Base-by-base conservation (phyloP, 768 basidiomycete species). In the Goffeauzyma gilvescens region DNA sequence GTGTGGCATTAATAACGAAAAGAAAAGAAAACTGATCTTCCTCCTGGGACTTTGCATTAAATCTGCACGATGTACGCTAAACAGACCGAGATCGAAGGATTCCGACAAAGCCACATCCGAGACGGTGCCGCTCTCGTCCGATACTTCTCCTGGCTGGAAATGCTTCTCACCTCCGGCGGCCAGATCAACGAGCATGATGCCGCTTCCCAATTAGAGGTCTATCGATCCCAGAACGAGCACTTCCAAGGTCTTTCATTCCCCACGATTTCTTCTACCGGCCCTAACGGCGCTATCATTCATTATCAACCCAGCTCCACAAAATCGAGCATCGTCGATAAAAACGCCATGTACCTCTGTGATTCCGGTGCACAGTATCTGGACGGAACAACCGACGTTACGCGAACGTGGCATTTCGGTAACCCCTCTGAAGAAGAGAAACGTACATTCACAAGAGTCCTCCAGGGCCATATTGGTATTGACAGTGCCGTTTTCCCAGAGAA, bases 91-190 rank as follows among this genome's bases (percentile, higher is more conserved):
- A 64, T 89, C 10, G 80, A 79, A 57, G 90, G 90, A 0, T 95
- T 95, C 71, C 72, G 87, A 13, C 75, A 79, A 55, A 73, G 72
- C 40, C 85, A 98, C 57, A 75, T 90, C 24, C 73, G 89, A 8
- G 90, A 96, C 60, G 87, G 90, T 0, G 76, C 72, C 1, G 89
- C 89, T 0, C 69, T 96, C 35, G 64, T 67, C 6, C 72, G 78
- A 12, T 98, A 96, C 65, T 95, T 95, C 53, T 71, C 85, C 0
- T 98, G 90, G 93, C 69, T 98, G 1, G 86, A 96, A 62, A 80
- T 86, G 48, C 72, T 78, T 50, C 67, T 96, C 14, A 61, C 71
- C 3, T 65, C 70, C 6, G 81, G 76, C 0, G 68, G 66, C 14
- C 69, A 52, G 38, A 46, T 89, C 45, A 77, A 71, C 31, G 90